Evolutionary conservation across 1,284 basidiomycete genomes (phyloP), one percentile per base, ranked within the genome.

Genomic region (Porodaedalea pini): DNA sequence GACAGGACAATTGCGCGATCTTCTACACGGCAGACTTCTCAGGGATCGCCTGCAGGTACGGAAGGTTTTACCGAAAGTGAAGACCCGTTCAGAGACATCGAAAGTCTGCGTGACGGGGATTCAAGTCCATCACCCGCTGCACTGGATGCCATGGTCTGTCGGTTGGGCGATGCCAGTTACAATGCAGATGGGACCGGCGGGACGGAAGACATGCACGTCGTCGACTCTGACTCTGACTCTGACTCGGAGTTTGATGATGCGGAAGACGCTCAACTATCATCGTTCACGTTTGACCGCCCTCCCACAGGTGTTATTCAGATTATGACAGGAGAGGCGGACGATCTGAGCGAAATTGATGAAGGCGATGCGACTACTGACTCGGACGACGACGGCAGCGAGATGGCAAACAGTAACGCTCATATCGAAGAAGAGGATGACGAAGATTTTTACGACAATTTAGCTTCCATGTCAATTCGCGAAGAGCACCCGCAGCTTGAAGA

Each of bases 71-170:
- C 69, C 61, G 81, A 80, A 57, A 92, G 88, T 64, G 90, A 88
- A 62, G 92, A 93, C 73, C 86, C 89, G 17, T 94, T 94, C 71
- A 82, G 82, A 47, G 92, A 93, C 63, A 88, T 95, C 58, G 92
- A 94, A 67, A 92, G 90, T 64, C 69, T 92, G 65, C 73, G 78
- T 34, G 88, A 87, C 59, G 86, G 86, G 21, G 76, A 74, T 53
- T 72, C 75, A 31, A 43, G 44, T 36, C 34, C 57, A 32, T 32
- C 50, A 11, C 23, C 27, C 2, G 25, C 56, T 32, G 32, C 34
- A 25, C 23, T 34, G 13, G 31, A 51, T 27, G 61, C 48, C 11
- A 41, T 50, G 0, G 43, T 31, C 4, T 40, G 15, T 11, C 67
- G 59, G 7, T 59, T 56, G 32, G 57, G 61, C 49, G 61, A 61